phyloP scores from a whole-genome alignment of 257 asterid genomes.

The Fraxinus excelsior region DNA sequence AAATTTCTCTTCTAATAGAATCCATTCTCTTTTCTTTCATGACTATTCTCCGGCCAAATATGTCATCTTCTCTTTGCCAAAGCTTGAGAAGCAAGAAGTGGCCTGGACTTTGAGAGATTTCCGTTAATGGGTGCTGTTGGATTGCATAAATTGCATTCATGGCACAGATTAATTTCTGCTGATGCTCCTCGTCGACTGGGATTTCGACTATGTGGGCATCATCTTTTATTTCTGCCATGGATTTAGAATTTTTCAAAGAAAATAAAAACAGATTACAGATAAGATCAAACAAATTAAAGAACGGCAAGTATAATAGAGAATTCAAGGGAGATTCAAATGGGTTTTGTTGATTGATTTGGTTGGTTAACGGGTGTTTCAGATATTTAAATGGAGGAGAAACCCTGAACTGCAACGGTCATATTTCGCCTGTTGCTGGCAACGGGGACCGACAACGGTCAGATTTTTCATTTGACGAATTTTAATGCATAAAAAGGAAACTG shows the following conservation, averaged over 20 bases:
- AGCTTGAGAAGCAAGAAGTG: conserved; percentile 94
- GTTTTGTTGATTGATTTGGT: conserved; percentile 30
- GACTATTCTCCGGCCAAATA: conserved; percentile 54
- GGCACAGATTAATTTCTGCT: conserved; percentile 39
- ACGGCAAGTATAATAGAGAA: neutral
- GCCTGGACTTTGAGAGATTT: conserved; percentile 89
- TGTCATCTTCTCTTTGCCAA: conserved; percentile 81
- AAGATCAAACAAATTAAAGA: neutral
- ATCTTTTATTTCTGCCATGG: conserved; percentile 66
- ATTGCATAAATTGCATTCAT: conserved; percentile 38
- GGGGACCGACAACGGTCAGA: conserved; percentile 37
- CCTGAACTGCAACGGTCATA: conserved; percentile 64
- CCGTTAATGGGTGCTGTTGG: conserved; percentile 79
- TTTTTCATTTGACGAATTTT: neutral
- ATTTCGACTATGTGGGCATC: conserved; percentile 70
- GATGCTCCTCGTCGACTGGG: conserved; percentile 70
- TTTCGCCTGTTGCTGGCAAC: conserved; percentile 14
- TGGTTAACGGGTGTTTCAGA: conserved; percentile 29
- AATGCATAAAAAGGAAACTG: neutral
- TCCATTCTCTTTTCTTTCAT: conserved; percentile 68
- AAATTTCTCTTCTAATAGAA: conserved; percentile 58
- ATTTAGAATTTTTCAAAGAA: neutral
- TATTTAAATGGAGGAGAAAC: conserved; percentile 49
- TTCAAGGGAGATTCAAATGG: conserved; percentile 5
- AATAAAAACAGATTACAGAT: neutral